phyloP scores from a whole-genome alignment of 73 alveolate species.

The Paramecium caudatum region DNA sequence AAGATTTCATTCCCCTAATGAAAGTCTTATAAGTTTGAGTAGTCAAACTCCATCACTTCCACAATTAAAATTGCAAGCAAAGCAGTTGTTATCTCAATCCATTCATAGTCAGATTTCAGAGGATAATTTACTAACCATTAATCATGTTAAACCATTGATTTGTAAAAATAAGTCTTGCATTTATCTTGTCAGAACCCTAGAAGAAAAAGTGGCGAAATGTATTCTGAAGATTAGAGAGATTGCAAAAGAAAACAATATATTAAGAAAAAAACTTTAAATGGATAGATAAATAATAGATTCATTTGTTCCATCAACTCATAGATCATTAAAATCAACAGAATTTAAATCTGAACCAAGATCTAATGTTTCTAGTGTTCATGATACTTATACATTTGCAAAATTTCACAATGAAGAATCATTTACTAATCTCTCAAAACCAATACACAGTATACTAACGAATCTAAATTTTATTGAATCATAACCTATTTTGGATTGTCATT shows the following conservation, averaged over 20 bases:
- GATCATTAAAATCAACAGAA: neutral
- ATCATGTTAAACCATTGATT: slow-evolving; percentile 22
- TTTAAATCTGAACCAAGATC: neutral
- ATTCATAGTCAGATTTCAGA: neutral
- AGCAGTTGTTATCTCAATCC: neutral
- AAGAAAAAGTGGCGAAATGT: neutral
- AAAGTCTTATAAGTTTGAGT: neutral
- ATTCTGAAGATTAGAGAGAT: slow-evolving; percentile 5
- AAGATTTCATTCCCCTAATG: neutral
- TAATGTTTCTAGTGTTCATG: slow-evolving; percentile 15
- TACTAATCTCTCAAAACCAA: neutral
- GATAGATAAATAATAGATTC: neutral
- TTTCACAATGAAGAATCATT: neutral
- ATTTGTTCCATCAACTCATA: neutral
- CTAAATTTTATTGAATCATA: neutral
- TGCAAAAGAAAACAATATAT: neutral
- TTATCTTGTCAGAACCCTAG: neutral
- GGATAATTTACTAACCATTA: neutral
- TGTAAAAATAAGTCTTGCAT: slow-evolving; percentile 32
- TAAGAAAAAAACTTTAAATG: neutral
- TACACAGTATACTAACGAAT: neutral
- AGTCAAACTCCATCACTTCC: slow-evolving; percentile 16
- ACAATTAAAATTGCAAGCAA: slow-evolving; percentile 7
- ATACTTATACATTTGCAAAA: neutral
- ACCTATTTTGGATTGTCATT: neutral